Evolutionary conservation across 352 stramenopile species (phyloP).

Genomic region (Phytophthora fragariae): DNA sequence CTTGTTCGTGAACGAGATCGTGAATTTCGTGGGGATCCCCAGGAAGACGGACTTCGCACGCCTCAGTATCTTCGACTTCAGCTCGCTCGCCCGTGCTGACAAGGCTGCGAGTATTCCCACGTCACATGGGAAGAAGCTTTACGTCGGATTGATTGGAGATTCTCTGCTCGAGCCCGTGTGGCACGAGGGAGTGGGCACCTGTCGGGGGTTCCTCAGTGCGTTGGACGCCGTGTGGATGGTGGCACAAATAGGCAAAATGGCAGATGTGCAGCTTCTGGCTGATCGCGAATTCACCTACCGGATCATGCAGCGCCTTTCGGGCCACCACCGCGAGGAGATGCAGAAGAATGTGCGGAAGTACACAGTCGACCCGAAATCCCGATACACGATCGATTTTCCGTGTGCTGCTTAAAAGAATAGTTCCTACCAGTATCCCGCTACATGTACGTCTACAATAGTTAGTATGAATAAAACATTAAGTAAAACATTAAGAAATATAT

Average conservation of each 20-base stretch:
- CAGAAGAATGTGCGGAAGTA: conserved; percentile 2
- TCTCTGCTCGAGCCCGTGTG: neutral
- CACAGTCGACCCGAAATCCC: neutral
- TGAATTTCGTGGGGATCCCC: neutral
- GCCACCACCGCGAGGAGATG: neutral
- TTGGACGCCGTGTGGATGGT: conserved; percentile 1
- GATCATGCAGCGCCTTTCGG: neutral
- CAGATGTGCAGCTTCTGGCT: neutral
- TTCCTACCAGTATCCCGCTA: no score
- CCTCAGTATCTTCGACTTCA: conserved; percentile 1
- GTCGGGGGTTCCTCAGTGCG: neutral
- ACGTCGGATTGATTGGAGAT: neutral
- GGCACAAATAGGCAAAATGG: neutral
- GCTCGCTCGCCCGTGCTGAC: neutral
- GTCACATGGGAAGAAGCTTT: neutral
- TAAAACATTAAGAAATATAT: no score
- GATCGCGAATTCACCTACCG: neutral
- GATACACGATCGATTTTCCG: neutral
- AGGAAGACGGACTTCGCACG: neutral
- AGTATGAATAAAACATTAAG: no score
- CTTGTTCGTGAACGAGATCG: neutral
- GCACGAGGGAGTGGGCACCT: neutral
- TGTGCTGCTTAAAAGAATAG: neutral
- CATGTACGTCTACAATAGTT: no score
- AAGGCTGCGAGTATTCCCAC: neutral